Percentiles rank a stretch among this genome's conserved stretches.
phyloP scores from a whole-genome alignment of 2,329 filamentous ascomycete genomes.

The Fusarium torulosum region DNA sequence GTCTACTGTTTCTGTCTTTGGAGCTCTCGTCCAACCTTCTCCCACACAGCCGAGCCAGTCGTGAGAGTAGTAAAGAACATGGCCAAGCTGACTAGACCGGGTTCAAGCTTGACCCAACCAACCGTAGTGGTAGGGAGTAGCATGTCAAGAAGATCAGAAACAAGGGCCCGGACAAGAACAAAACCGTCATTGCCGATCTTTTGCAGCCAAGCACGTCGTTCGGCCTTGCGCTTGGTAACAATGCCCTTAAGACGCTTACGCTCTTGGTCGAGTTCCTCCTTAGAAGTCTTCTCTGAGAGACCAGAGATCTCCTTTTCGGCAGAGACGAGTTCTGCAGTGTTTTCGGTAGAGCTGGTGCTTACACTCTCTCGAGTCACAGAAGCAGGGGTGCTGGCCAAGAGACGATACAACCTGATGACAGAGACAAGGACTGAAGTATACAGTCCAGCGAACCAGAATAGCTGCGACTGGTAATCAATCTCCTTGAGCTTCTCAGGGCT shows the following conservation, averaged over 20 bases:
- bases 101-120: constrained; percentile 68
- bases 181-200: constrained; percentile 49
- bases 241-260: constrained; percentile 53
- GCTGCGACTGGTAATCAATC: constrained; percentile 71
- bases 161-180: constrained; percentile 60
- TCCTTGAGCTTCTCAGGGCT: constrained; percentile 60
- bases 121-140: constrained; percentile 70
- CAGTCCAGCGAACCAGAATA: constrained; percentile 77
- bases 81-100: constrained; percentile 66
- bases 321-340: constrained; percentile 30
- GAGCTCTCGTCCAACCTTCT: constrained; percentile 56
- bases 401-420: constrained; percentile 57
- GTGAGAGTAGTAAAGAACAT: constrained; percentile 74
- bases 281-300: constrained; percentile 36
- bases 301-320: constrained; percentile 35
- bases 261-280: constrained; percentile 50
- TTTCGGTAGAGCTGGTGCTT: constrained; percentile 46
- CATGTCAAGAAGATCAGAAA: constrained; percentile 72
- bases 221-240: constrained; percentile 52
- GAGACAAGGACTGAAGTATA: constrained; percentile 62
- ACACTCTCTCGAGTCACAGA: constrained; percentile 50
- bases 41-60: constrained; percentile 72
- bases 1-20: constrained; percentile 31
- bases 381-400: constrained; percentile 54
- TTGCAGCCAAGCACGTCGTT: constrained; percentile 49